phyloP scores from a whole-genome alignment of 169 alveolate species.

The Plasmodium berghei region DNA sequence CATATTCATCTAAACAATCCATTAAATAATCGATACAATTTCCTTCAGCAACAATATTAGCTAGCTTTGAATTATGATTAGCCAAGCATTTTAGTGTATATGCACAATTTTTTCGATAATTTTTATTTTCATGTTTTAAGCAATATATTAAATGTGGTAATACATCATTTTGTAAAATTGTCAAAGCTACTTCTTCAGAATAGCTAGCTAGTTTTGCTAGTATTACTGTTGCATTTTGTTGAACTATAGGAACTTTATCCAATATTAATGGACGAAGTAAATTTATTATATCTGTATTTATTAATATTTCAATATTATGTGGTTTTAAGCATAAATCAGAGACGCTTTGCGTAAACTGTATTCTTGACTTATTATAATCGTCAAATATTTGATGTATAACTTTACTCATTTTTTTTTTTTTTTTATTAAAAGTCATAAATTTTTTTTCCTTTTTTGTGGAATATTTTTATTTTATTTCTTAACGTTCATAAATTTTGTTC shows the following conservation, averaged over 20 bases:
- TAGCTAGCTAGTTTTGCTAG: slow-evolving; percentile 57
- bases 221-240: slow-evolving; percentile 63
- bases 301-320: slow-evolving; percentile 57
- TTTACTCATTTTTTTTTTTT: slow-evolving; percentile 50
- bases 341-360: slow-evolving; percentile 52
- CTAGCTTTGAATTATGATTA: slow-evolving; percentile 63
- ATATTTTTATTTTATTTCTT: slow-evolving; percentile 5
- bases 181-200: slow-evolving; percentile 65
- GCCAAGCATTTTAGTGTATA: slow-evolving; percentile 55
- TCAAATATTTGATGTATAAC: slow-evolving; percentile 54
- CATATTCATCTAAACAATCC: slow-evolving; percentile 63
- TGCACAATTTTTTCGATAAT: slow-evolving; percentile 64
- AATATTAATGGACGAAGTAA: slow-evolving; percentile 59
- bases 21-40: slow-evolving; percentile 60
- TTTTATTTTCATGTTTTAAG: slow-evolving; percentile 74
- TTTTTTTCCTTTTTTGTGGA: background rate
- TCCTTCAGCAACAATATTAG: slow-evolving; percentile 57
- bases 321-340: slow-evolving; percentile 60
- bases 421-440: background rate
- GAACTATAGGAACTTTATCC: slow-evolving; percentile 67
- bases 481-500: slow-evolving; percentile 8
- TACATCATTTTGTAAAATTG: slow-evolving; percentile 61
- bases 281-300: slow-evolving; percentile 62
- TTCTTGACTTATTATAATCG: slow-evolving; percentile 43
- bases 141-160: slow-evolving; percentile 71